Base-by-base conservation (phyloP, 208 protist species). In the Leptomonas pyrrhocoris region DNA sequence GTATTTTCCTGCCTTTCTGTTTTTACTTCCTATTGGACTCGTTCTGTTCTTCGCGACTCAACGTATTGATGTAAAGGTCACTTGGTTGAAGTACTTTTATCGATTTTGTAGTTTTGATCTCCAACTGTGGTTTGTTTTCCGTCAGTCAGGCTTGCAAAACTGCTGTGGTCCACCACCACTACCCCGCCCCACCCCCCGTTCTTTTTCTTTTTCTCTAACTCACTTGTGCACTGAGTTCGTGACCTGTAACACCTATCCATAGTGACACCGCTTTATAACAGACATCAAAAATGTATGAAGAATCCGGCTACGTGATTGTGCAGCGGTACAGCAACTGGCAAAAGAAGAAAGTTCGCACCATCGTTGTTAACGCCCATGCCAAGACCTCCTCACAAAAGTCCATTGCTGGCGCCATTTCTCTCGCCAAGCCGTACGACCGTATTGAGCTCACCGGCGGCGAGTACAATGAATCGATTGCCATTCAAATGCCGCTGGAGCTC, bases 371-470 rank as follows among this genome's bases (percentile, higher is more conserved):
- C 48, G 63, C 83, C 9, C 85, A 84, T 65, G 76, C 86, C 53
- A 90, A 89, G 53, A 75, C 68, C 16, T 48, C 79, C 1, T 69
- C 75, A 13, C 73, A 86, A 16, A 80, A 85, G 31, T 89, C 79
- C 51, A 90, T 96, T 66, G 56, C 70, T 0, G 72, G 70, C 30
- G 92, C 89, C 46, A 65, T 96, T 18, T 67, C 79, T 19, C 72
- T 90, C n/a, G 92, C 86, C 11, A 89, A 90, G 56, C 88, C 92
- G 19, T 94, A 91, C 62, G 92, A 96, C 43, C 81, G 92, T 18
- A 88, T 96, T 69, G 92, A 96, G 71, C 69, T 96, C 8, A 80
- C 84, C 4, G 88, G 83, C 28, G 92, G 92, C 4, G 89, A 96
- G 27, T 96, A 94, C 68, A 67, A 81, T 61, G 92, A 96, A 63